Evolutionary conservation across 495 filamentous ascomycete species (phyloP).

Genomic region (Niebla homalea): DNA sequence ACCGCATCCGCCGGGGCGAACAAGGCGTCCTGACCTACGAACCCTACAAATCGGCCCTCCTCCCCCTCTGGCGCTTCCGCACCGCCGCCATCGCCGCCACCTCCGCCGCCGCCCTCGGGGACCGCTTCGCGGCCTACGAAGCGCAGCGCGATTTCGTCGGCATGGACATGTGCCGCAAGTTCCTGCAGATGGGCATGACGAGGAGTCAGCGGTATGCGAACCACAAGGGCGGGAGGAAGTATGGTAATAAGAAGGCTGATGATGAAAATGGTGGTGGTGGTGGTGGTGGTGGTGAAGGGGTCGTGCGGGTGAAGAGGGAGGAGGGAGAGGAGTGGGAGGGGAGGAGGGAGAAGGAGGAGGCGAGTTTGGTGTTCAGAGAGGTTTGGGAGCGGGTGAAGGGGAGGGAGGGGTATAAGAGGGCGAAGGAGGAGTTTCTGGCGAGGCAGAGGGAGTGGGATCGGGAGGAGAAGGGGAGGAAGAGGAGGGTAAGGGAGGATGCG

Average conservation of each 20-base stretch:
- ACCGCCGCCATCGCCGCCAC: constrained; percentile 28
- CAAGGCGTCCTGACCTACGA: constrained; percentile 39
- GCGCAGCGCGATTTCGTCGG: constrained; percentile 35
- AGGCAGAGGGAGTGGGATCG: constrained; percentile 51
- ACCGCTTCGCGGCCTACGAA: constrained; percentile 28
- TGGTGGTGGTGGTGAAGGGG: constrained; percentile 24
- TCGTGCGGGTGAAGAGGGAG: constrained; percentile 39
- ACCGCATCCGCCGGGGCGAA: constrained; percentile 39
- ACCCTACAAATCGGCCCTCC: constrained; percentile 38
- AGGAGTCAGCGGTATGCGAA: constrained; percentile 37
- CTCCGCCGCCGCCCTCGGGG: constrained; percentile 26
- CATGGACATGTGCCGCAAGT: constrained; percentile 41
- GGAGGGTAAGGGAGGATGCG: constrained; percentile 56
- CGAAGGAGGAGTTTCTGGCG: constrained; percentile 26
- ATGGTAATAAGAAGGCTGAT: constrained; percentile 15
- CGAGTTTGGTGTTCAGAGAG: constrained; percentile 30
- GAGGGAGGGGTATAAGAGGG: constrained; percentile 26
- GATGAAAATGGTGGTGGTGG: neutral
- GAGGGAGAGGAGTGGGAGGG: constrained; percentile 52
- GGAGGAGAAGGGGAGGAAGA: constrained; percentile 64
- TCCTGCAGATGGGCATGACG: constrained; percentile 44
- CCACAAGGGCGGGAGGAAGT: constrained; percentile 36
- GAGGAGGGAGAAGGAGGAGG: constrained; percentile 55
- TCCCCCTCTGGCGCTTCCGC: constrained; percentile 38
- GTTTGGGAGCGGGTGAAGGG: constrained; percentile 30